These are phyloP conservation scores for Septoria petroselini DNA, from an alignment of 2,329 filamentous ascomycete genomes.

Conservation along the genomic window DNA sequence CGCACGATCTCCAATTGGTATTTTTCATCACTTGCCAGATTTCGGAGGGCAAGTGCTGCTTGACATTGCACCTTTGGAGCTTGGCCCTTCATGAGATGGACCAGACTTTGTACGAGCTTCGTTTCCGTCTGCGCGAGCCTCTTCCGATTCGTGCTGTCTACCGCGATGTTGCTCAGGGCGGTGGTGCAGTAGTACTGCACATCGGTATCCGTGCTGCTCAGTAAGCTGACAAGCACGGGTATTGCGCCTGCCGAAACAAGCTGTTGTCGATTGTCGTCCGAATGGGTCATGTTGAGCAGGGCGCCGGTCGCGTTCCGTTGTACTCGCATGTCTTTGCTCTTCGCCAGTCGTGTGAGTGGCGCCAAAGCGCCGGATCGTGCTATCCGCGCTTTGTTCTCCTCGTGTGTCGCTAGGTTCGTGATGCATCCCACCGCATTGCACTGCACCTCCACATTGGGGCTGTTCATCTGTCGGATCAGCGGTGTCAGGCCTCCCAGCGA, in stretches of 20 bases:
- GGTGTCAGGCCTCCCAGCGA: slow-evolving; percentile 84
- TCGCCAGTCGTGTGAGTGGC: slow-evolving; percentile 85
- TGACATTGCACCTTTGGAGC: slow-evolving; percentile 98
- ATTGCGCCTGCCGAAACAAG: slow-evolving; percentile 97
- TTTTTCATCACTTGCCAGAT: slow-evolving; percentile 95
- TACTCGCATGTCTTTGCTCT: slow-evolving; percentile 97
- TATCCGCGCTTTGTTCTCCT: slow-evolving; percentile 99
- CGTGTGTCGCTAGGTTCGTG: slow-evolving; percentile 94
- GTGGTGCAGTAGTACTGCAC: slow-evolving; percentile 99
- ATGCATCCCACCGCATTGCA: slow-evolving; percentile 99
- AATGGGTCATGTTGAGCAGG: slow-evolving; percentile 98
- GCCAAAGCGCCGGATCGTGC: slow-evolving; percentile 89
- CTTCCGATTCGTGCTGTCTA: slow-evolving; percentile 85
- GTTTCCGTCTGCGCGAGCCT: slow-evolving; percentile 88
- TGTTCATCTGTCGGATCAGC: slow-evolving; percentile 97
- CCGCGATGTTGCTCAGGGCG: slow-evolving; percentile 95
- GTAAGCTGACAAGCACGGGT: slow-evolving; percentile 89
- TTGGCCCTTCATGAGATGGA: slow-evolving; percentile 94
- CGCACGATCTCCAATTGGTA: slow-evolving; percentile 98
- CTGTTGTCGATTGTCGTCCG: slow-evolving; percentile 96
- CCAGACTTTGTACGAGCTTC: slow-evolving; percentile 86
- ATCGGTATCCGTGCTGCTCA: slow-evolving; percentile 89
- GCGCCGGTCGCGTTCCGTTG: slow-evolving; percentile 96
- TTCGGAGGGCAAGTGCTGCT: slow-evolving; percentile 87
- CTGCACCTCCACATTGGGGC: slow-evolving; percentile 94